Percentiles rank a stretch among this genome's conserved stretches.
phyloP scores from a whole-genome alignment of 176 grass and related monocot species.

The Cymbopogon citratus region DNA sequence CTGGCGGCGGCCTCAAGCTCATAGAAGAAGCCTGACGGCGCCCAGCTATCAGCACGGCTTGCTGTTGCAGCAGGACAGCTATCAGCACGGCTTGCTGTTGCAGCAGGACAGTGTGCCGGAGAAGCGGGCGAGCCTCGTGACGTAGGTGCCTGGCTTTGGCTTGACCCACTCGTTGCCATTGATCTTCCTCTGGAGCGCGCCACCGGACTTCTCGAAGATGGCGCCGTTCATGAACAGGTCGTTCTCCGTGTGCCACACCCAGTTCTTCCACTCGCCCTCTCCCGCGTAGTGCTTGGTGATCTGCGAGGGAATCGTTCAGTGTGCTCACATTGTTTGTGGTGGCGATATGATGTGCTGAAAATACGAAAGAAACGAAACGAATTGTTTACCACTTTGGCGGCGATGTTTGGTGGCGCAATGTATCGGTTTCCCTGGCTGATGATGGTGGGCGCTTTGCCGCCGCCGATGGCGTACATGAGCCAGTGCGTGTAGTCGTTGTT shows the following conservation, averaged over 20 bases:
- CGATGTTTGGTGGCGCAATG: constrained; percentile 42
- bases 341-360: too few relatives aligned
- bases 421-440: constrained; percentile 74
- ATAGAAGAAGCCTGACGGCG: neutral
- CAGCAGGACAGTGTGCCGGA: constrained; percentile 43
- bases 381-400: constrained; percentile 48
- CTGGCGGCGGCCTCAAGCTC: neutral
- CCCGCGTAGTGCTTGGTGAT: constrained; percentile 64
- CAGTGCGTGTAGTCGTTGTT: constrained; percentile 84
- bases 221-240: constrained; percentile 66
- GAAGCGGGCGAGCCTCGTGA: constrained; percentile 59
- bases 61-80: constrained; percentile 27
- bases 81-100: constrained; percentile 36
- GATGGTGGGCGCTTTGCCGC: constrained; percentile 53
- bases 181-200: neutral
- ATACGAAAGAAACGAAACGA: neutral
- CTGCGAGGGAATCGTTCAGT: constrained; percentile 23
- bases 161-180: constrained; percentile 42
- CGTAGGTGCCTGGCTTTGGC: constrained; percentile 63
- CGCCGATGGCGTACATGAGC: constrained; percentile 73
- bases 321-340: too few relatives aligned
- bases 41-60: too few relatives aligned
- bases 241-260: constrained; percentile 60
- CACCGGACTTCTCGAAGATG: constrained; percentile 38
- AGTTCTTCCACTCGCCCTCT: constrained; percentile 49